A percentile compares a stretch with the other conserved stretches of the same genome.
phyloP scores from a whole-genome alignment of 306 rosid genomes.

The Corylus heterophylla region DNA sequence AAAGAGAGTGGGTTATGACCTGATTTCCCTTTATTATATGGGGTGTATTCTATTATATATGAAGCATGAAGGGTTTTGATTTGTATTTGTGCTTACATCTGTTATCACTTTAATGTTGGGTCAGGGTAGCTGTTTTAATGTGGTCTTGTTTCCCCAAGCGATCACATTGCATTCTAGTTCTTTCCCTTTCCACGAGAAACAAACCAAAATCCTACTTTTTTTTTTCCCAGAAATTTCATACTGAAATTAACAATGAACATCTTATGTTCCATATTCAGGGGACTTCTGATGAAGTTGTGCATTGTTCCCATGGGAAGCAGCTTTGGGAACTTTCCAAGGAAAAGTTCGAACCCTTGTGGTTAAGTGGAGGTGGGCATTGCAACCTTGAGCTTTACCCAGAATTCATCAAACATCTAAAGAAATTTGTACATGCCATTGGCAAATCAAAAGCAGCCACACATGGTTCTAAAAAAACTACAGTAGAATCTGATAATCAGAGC shows the following conservation, averaged over 20 bases:
- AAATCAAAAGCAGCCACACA: conserved; percentile 70
- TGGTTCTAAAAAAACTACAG: conserved; percentile 43
- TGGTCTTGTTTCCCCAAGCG: not conserved
- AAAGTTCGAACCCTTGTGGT: conserved; percentile 88
- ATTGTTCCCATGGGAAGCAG: conserved; percentile 86
- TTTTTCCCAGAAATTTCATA: not conserved
- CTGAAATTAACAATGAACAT: not conserved
- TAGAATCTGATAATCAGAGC: conserved; percentile 48
- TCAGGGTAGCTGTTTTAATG: not conserved
- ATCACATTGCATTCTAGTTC: not conserved
- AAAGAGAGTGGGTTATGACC: no score
- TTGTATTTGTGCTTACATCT: not conserved
- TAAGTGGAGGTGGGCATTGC: conserved; percentile 91
- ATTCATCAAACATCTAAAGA: conserved; percentile 90
- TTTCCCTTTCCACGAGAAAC: not conserved
- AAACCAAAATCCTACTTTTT: not conserved
- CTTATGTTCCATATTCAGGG: conserved; percentile 53
- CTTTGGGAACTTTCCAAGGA: conserved; percentile 88
- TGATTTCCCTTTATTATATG: no score
- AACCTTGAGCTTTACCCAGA: conserved; percentile 94
- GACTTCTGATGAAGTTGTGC: conserved; percentile 92
- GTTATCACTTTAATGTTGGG: not conserved
- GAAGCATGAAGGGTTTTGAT: not conserved
- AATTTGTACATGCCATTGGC: conserved; percentile 81
- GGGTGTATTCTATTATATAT: not conserved